These are phyloP conservation scores for Stagonosporopsis tanaceti DNA, from an alignment of 2,329 filamentous ascomycete species.

Conservation along the genomic window DNA sequence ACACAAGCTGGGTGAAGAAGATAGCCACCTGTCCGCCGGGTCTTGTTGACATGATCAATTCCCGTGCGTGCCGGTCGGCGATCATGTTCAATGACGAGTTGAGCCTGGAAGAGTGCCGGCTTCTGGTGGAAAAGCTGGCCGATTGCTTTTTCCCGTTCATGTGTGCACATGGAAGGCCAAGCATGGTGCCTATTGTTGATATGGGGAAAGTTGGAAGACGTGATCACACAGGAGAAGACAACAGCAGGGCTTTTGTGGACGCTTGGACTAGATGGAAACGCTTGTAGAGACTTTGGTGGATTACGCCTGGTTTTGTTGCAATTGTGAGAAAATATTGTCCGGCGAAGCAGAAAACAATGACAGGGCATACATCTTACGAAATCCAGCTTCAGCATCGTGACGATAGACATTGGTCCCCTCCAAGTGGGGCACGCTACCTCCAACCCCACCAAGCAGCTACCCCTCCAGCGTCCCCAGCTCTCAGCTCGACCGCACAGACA, in stretches of 20 bases:
- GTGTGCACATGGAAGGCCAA: constrained; percentile 76
- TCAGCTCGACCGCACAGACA: not conserved
- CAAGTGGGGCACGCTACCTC: not conserved
- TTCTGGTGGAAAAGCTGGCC: constrained; percentile 65
- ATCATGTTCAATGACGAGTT: constrained; percentile 87
- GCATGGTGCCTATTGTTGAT: constrained; percentile 58
- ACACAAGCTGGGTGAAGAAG: constrained; percentile 63
- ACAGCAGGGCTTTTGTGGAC: constrained; percentile 1
- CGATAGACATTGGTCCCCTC: not conserved
- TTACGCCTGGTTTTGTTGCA: no score
- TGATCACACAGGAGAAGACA: not conserved
- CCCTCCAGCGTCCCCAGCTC: not conserved
- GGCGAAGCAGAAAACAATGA: no score
- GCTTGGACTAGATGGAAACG: constrained; percentile 18
- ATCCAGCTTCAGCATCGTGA: no score
- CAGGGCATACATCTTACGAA: no score
- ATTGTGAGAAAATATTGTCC: no score
- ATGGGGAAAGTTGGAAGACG: constrained; percentile 7
- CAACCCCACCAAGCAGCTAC: not conserved
- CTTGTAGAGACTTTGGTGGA: not conserved
- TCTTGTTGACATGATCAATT: constrained; percentile 79
- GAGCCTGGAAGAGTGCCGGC: constrained; percentile 63
- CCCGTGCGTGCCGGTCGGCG: constrained; percentile 77
- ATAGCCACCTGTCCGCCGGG: constrained; percentile 76
- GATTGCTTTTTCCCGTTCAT: constrained; percentile 78